phyloP scores from a whole-genome alignment of 2,329 filamentous ascomycete genomes.

The Teratosphaeria viscida region DNA sequence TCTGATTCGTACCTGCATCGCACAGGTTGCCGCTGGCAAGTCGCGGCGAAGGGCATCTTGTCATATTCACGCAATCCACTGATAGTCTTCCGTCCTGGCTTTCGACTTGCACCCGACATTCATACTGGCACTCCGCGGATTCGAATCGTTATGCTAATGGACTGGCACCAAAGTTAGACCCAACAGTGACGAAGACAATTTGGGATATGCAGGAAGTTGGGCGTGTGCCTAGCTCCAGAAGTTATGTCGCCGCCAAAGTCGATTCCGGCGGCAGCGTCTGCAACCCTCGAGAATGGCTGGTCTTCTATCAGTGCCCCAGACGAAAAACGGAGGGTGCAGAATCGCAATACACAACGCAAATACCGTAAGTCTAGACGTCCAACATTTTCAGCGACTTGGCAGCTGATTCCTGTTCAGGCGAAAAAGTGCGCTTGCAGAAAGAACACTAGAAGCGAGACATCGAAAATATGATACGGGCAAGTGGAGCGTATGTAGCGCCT shows the following conservation, averaged over 20 bases:
- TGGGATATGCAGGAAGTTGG: background rate
- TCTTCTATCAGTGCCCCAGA: slow-evolving; percentile 57
- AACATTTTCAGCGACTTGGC: background rate
- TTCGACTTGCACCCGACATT: background rate
- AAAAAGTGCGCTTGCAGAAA: slow-evolving; percentile 57
- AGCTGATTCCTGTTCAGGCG: slow-evolving; percentile 40
- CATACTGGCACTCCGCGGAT: background rate
- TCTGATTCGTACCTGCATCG: background rate
- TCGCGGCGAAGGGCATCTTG: background rate
- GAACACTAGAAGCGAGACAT: slow-evolving; percentile 54
- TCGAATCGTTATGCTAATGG: background rate
- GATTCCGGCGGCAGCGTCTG: slow-evolving; percentile 5
- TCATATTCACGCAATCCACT: background rate
- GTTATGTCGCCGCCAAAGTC: slow-evolving; percentile 13
- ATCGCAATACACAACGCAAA: slow-evolving; percentile 64
- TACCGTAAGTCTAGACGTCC: slow-evolving; percentile 48
- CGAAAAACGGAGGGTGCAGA: slow-evolving; percentile 64
- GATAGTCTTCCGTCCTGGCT: background rate
- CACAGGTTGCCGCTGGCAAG: background rate
- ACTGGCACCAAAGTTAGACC: background rate
- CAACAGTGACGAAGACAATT: background rate
- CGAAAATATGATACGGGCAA: slow-evolving; percentile 54
- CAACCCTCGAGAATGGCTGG: slow-evolving; percentile 51
- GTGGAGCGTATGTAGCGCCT: slow-evolving; percentile 53
- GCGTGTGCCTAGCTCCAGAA: slow-evolving; percentile 1